Evolutionary conservation across 2,329 filamentous ascomycete genomes (phyloP), one percentile per base, ranked within the genome.

Genomic region (Hypoxylon sp.): DNA sequence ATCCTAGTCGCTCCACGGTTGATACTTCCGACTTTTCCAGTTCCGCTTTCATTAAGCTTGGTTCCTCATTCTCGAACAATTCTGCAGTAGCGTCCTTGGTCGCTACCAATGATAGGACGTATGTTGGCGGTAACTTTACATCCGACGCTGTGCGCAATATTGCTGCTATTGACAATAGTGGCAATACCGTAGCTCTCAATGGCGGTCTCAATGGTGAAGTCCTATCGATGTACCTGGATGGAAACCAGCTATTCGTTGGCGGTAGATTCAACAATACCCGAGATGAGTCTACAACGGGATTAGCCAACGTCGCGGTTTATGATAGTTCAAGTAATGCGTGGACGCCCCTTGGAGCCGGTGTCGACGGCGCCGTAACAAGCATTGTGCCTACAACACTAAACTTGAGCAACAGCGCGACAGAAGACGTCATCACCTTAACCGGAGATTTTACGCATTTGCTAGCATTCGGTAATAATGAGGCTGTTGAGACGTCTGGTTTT

Each of bases 71-170:
- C 58, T 82, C 88, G 11, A 80, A 84, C 5, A 85, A 86, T 45
- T 94, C 94, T 1, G 86, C 86, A 1, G 87, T 98, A 65, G 88
- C 87, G 14, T 84, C 87, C n/a, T 81, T 98, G n/a, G 84, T 85
- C 5, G 87, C 89, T 7, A 82, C 87, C 5, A 87, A 87, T 17
- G 87, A 91, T 65, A 82, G 88, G 2, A 88, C 90, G 0, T 97
- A 91, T 73, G 88, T 96, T 59, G 95, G 89, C 13, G 96, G 96
- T 23, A 96, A 94, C 74, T 98, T 98, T 77, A 90, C 90, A 1
- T 88, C 90, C 5, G 80, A 84, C 56, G 81, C 85, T 28, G 87
- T 90, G 59, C 85, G 87, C 73, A 96, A 98, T 78, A 90, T 98
- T 72, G 90, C 97, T 75, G 87, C 89, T 13, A 86, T 98, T 68